Percentiles rank a stretch among this genome's conserved stretches.
phyloP scores from a whole-genome alignment of 2,329 filamentous ascomycete genomes.

The Acephala macrosclerotiorum region DNA sequence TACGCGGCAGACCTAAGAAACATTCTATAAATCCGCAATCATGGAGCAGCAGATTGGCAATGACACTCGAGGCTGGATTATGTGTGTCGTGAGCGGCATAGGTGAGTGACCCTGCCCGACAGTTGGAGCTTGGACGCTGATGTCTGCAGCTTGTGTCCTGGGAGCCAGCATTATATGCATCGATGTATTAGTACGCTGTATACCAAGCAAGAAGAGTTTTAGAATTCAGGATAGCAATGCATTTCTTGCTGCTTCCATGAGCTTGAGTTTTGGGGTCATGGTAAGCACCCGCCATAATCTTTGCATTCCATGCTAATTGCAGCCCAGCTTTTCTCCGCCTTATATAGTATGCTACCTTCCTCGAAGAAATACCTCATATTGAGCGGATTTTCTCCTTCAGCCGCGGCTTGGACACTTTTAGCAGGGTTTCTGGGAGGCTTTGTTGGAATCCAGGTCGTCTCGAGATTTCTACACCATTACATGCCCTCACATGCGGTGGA shows the following conservation, averaged over 20 bases:
- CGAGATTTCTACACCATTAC: constrained; percentile 73
- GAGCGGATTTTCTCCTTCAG: constrained; percentile 70
- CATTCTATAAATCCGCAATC: constrained; percentile 10
- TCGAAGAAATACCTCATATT: constrained; percentile 79
- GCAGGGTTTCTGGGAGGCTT: constrained; percentile 75
- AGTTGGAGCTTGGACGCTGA: constrained; percentile 18
- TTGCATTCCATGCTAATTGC: constrained; percentile 21
- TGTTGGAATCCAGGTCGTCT: constrained; percentile 77
- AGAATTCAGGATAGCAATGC: constrained; percentile 87
- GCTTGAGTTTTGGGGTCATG: constrained; percentile 96
- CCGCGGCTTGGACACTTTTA: constrained; percentile 74
- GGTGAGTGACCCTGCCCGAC: constrained; percentile 53
- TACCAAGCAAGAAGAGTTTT: constrained; percentile 80
- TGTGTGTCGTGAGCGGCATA: constrained; percentile 82
- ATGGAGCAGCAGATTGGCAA: constrained; percentile 61
- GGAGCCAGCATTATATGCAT: constrained; percentile 88
- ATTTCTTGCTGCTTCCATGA: constrained; percentile 88
- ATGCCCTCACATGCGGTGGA: constrained; percentile 83
- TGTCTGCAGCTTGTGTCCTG: constrained; percentile 63
- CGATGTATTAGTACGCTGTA: constrained; percentile 75
- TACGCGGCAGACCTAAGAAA: constrained; percentile 5
- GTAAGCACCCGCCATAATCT: constrained; percentile 55
- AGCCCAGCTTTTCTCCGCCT: constrained; percentile 81
- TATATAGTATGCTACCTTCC: constrained; percentile 93
- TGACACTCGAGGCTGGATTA: constrained; percentile 92